Evolutionary conservation across 2,329 filamentous ascomycete genomes (phyloP), one percentile per base, ranked within the genome.

Genomic region (Hypoxylon sp.): DNA sequence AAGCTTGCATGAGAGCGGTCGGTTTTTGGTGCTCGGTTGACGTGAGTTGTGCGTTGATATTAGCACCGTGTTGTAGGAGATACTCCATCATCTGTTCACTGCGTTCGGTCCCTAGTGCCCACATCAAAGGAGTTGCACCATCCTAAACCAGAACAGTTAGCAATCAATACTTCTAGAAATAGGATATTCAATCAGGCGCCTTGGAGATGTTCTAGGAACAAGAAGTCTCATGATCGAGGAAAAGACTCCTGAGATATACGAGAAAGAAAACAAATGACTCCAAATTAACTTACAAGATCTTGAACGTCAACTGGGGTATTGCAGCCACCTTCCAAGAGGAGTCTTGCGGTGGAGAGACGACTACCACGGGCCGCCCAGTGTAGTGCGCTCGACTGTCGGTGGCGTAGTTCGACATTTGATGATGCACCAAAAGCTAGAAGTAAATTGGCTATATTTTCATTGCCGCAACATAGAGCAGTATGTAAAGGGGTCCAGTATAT

Each of bases 361-460:
- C 41, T 41, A 23, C 21, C 30, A 1, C 54, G 29, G 41, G 47
- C 46, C 5, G 60, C 60, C 47, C 53, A 57, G 30, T 63, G 60
- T 4, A 63, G 19, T 16, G 60, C 60, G 23, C n/a, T 57, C 3
- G 39, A 41, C 9, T 29, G 6, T 32, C 25, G 19, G 3, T 1
- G 6, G 2, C 25, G n/a, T 8, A 32, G 8, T 9, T 61, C 53
- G 12, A 63, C 21, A 12, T 23, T 47, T 23, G 60, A 19, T 25
- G 60, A 63, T 25, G 60, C 53, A 6, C 60, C 60, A 46, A 57
- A 39, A 1, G 9, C 23, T 5, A 63, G 46, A 7, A 63, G 60
- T 2, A 32, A 21, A 5, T 47, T 58, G 12, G 53, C 47, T 9
- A 25, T 23, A 2, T 29, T 5, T 32, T 63, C 60, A 39, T 63